These are phyloP conservation scores for Colletotrichum orchidophilum DNA, from an alignment of 2,329 filamentous ascomycete species.

Conservation along the genomic window DNA sequence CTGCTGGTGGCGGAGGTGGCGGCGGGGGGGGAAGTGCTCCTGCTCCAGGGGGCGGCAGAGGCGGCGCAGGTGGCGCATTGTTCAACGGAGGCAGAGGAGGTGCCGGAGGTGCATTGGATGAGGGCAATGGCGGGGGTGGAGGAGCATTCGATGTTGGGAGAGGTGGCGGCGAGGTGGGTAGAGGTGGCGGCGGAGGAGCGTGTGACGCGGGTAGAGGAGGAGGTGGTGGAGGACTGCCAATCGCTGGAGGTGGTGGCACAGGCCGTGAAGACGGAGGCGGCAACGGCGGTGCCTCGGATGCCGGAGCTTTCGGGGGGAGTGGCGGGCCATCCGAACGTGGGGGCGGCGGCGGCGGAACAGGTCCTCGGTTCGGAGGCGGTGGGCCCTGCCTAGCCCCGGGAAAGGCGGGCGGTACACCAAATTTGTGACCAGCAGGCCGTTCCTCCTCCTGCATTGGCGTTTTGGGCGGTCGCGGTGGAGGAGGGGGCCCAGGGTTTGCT, in stretches of 20 bases:
- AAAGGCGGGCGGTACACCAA: slow-evolving; percentile 85
- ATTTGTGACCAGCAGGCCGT: slow-evolving; percentile 63
- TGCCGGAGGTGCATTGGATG: slow-evolving; percentile 45
- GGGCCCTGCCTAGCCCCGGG: slow-evolving; percentile 73
- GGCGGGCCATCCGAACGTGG: slow-evolving; percentile 51
- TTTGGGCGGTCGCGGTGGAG: slow-evolving; percentile 75
- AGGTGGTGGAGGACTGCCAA: slow-evolving; percentile 49
- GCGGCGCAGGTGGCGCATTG: slow-evolving; percentile 45
- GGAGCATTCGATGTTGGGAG: slow-evolving; percentile 33
- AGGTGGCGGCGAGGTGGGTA: slow-evolving; percentile 40
- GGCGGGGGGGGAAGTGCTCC: slow-evolving; percentile 47
- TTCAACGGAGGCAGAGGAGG: slow-evolving; percentile 50
- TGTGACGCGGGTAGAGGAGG: slow-evolving; percentile 45
- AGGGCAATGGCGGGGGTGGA: slow-evolving; percentile 49
- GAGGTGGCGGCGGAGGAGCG: slow-evolving; percentile 48
- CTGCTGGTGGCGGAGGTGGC: slow-evolving; percentile 47
- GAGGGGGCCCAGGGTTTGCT: slow-evolving; percentile 65
- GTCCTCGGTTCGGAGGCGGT: slow-evolving; percentile 76
- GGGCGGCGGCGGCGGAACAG: slow-evolving; percentile 77
- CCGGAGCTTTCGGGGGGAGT: slow-evolving; percentile 59
- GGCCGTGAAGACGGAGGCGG: slow-evolving; percentile 63
- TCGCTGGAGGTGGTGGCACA: slow-evolving; percentile 61
- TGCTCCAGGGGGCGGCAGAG: slow-evolving; percentile 51
- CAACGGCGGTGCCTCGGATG: slow-evolving; percentile 55
- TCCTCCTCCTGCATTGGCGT: slow-evolving; percentile 74